A percentile compares a stretch with the other conserved stretches of the same genome.
Conservation (phyloP, 2,329 filamentous ascomycete species). For the Fusarium pseudoanthophilum region DNA sequence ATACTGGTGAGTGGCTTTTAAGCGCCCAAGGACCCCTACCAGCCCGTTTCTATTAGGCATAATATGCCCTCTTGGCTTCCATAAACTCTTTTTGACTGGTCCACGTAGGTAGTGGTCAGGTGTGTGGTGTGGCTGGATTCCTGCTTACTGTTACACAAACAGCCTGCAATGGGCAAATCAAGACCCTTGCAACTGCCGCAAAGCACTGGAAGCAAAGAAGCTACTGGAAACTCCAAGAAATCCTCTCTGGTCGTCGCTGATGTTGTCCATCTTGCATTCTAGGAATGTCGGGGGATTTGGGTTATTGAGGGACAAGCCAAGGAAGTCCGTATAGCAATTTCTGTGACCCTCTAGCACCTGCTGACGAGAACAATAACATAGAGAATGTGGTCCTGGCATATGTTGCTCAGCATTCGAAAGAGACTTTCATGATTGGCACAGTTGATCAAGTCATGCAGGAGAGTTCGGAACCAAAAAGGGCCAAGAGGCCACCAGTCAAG, state of each 20-base stretch:
- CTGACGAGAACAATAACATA: too few species aligned
- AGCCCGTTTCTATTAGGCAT: not conserved
- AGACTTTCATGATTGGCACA: too few species aligned
- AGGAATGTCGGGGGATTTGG: not conserved
- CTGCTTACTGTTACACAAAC: too few species aligned
- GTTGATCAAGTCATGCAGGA: too few species aligned
- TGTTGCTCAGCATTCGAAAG: accelerated
- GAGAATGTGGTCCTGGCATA: too few species aligned
- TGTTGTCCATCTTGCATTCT: not conserved
- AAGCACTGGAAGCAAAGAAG: not conserved
- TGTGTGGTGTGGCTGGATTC: not conserved
- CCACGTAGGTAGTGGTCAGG: not conserved
- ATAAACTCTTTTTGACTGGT: not conserved
- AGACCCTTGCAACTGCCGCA: not conserved
- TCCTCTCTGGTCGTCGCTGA: not conserved
- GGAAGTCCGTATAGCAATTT: too few species aligned
- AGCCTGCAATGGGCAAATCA: not conserved
- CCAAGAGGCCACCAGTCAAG: too few species aligned
- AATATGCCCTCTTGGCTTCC: not conserved
- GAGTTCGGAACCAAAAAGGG: too few species aligned
- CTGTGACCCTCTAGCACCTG: too few species aligned
- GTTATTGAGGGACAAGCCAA: not conserved
- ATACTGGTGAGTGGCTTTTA: not conserved
- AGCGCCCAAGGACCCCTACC: not conserved
- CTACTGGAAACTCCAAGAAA: not conserved